These are phyloP conservation scores for Colletotrichum chrysophilum DNA, from an alignment of 2,329 filamentous ascomycete species.

Conservation along the genomic window DNA sequence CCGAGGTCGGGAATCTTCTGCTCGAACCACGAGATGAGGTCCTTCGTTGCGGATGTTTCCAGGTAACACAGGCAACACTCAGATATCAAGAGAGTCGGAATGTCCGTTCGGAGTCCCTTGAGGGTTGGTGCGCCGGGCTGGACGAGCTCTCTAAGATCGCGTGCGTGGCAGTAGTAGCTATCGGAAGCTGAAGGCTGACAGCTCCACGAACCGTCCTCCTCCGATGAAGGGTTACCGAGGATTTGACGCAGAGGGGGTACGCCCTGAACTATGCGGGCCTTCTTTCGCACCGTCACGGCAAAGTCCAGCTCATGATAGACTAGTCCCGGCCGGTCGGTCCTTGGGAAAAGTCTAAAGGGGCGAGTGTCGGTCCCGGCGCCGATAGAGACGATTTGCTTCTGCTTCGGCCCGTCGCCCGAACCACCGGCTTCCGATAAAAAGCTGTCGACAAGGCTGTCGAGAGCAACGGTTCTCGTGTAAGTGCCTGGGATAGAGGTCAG, in stretches of 20 bases:
- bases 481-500: constrained; percentile 64
- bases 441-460: constrained; percentile 76
- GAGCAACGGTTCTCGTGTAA: constrained; percentile 85
- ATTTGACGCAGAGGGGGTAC: constrained; percentile 46
- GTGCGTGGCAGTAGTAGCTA: constrained; percentile 63
- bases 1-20: constrained; percentile 51
- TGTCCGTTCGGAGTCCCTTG: constrained; percentile 51
- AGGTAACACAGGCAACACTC: constrained; percentile 97
- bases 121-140: constrained; percentile 20
- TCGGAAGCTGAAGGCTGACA: constrained; percentile 43
- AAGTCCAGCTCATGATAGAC: constrained; percentile 96
- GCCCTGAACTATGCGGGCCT: constrained; percentile 60
- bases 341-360: constrained; percentile 74
- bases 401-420: constrained; percentile 22
- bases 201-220: constrained; percentile 45
- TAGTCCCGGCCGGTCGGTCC: constrained; percentile 46
- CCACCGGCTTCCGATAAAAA: constrained; percentile 63
- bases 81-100: constrained; percentile 86
- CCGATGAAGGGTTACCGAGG: constrained; percentile 36
- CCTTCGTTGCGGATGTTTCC: constrained; percentile 64
- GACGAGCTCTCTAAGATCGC: constrained; percentile 72
- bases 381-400: constrained; percentile 85
- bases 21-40: constrained; percentile 70
- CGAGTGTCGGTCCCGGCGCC: constrained; percentile 95
- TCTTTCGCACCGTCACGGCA: constrained; percentile 71